Evolutionary conservation across 257 asterid species (phyloP).

Genomic region (Solanum bukasovii): DNA sequence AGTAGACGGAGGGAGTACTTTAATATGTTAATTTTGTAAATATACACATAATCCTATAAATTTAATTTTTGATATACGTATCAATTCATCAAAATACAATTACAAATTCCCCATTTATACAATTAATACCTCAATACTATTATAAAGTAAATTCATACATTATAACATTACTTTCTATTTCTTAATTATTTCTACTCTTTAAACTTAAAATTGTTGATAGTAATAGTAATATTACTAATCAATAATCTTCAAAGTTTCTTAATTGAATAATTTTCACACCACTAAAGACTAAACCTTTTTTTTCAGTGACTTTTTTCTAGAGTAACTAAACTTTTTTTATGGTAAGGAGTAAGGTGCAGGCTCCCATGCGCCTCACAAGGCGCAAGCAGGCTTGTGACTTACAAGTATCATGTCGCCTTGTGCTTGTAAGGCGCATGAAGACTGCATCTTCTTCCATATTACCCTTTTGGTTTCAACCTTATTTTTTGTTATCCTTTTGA

Average conservation of each 20-base stretch:
- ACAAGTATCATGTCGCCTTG: background rate
- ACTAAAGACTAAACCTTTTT: background rate
- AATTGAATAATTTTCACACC: background rate
- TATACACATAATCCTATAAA: no score
- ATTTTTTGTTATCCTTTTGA: background rate
- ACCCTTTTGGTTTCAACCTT: background rate
- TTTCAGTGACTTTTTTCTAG: no score
- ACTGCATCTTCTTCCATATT: background rate
- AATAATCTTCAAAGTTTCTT: background rate
- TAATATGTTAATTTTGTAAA: no score
- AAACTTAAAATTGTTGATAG: background rate
- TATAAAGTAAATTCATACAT: background rate
- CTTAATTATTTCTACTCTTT: background rate
- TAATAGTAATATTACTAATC: background rate
- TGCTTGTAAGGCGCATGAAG: background rate
- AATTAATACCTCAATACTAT: background rate
- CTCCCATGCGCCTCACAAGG: background rate
- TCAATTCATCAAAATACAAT: background rate
- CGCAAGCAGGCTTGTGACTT: background rate
- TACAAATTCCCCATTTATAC: background rate
- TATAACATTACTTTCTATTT: background rate
- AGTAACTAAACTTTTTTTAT: background rate
- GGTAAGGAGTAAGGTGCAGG: rapidly evolving
- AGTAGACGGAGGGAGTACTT: no score
- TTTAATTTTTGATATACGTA: no score